phyloP scores from a whole-genome alignment of 2,329 filamentous ascomycete species.

The Septoria linicola region DNA sequence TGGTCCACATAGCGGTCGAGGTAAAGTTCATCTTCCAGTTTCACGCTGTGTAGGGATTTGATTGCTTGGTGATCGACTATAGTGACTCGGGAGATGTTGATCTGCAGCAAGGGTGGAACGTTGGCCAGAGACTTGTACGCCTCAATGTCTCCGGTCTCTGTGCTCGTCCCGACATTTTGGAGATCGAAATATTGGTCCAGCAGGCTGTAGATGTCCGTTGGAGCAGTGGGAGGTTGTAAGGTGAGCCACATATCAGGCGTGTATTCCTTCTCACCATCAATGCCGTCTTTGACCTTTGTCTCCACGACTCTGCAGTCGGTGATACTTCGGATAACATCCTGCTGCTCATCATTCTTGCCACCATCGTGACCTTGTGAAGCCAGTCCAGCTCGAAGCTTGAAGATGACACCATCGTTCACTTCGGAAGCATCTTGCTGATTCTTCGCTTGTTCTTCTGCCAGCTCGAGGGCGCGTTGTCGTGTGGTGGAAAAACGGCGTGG shows the following conservation, averaged over 20 bases:
- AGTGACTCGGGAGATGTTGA: slow-evolving; percentile 84
- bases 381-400: slow-evolving; percentile 87
- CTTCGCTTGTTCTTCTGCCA: slow-evolving; percentile 58
- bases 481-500: slow-evolving; percentile 31
- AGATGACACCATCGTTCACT: slow-evolving; percentile 88
- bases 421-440: slow-evolving; percentile 91
- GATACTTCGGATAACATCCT: slow-evolving; percentile 54
- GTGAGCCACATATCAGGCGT: slow-evolving; percentile 59
- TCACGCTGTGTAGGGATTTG: slow-evolving; percentile 76
- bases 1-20: slow-evolving; percentile 83
- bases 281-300: slow-evolving; percentile 25
- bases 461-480: slow-evolving; percentile 41
- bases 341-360: slow-evolving; percentile 70
- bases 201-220: slow-evolving; percentile 74
- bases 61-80: slow-evolving; percentile 63
- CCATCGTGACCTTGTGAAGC: slow-evolving; percentile 57
- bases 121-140: slow-evolving; percentile 65
- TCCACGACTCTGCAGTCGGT: slow-evolving; percentile 31
- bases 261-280: slow-evolving; percentile 19
- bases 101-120: slow-evolving; percentile 77
- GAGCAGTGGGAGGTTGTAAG: slow-evolving; percentile 57
- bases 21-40: slow-evolving; percentile 77
- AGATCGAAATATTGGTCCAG: slow-evolving; percentile 83
- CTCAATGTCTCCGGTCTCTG: slow-evolving; percentile 54
- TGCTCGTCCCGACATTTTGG: slow-evolving; percentile 63